These are phyloP conservation scores for Ustilago lituana DNA, from an alignment of 1,284 basidiomycete genomes.

Conservation along the genomic window DNA sequence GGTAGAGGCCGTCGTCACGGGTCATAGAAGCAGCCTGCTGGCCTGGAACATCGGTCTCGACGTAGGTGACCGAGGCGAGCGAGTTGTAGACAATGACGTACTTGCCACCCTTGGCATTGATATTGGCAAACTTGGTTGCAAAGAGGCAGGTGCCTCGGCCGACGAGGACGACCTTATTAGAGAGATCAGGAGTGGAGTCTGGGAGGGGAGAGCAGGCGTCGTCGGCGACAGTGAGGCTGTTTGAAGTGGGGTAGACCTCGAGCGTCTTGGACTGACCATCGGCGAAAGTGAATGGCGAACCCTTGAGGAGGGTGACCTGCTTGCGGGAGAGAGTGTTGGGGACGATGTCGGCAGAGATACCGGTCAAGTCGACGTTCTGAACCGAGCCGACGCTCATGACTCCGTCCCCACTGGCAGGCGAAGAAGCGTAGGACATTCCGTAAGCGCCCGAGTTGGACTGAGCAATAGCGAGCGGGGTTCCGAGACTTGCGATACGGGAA, in stretches of 20 bases:
- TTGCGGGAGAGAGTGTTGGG: conserved; percentile 32
- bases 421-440: conserved; percentile 68
- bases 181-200: conserved; percentile 50
- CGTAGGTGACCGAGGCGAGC: conserved; percentile 62
- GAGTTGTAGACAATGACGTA: conserved; percentile 57
- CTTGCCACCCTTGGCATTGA: conserved; percentile 66
- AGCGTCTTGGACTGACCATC: conserved; percentile 30
- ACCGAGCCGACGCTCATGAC: conserved; percentile 64
- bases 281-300: conserved; percentile 44
- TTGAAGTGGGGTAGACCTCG: conserved; percentile 49
- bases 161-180: conserved; percentile 52
- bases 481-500: conserved; percentile 37
- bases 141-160: conserved; percentile 59
- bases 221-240: conserved; percentile 41
- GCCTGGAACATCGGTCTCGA: conserved; percentile 27
- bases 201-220: conserved; percentile 51
- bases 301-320: conserved; percentile 41
- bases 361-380: conserved; percentile 61
- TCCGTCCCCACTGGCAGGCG: conserved; percentile 67
- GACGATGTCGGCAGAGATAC: conserved; percentile 40
- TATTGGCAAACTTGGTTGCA: conserved; percentile 53
- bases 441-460: conserved; percentile 68
- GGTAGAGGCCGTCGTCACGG: conserved; percentile 58
- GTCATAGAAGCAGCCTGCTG: conserved; percentile 51
- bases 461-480: conserved; percentile 57